Conservation (phyloP, 2,329 filamentous ascomycete species). For the Periconia sp. region DNA sequence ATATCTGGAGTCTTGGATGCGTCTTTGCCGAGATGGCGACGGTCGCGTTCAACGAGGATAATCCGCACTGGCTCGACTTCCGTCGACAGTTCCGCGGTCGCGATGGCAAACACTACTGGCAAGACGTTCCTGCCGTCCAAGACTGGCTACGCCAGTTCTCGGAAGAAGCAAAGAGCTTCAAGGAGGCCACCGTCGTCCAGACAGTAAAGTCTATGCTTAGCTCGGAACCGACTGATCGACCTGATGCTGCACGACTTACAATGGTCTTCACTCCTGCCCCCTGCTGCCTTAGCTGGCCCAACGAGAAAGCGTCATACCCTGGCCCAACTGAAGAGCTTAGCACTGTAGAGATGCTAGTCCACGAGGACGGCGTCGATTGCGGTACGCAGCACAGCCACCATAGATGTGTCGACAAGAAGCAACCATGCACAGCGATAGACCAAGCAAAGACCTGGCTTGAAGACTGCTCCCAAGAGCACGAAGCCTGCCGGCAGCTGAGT, state of each 20-base stretch:
- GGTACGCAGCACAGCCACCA: conserved; percentile 14
- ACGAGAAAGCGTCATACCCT: conserved; percentile 38
- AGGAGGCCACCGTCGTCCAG: conserved; percentile 30
- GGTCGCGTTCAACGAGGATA: conserved; percentile 28
- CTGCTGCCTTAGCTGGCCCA: conserved; percentile 46
- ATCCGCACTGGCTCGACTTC: conserved; percentile 31
- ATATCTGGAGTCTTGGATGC: conserved; percentile 96
- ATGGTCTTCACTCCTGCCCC: conserved; percentile 42
- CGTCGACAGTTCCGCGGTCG: conserved; percentile 36
- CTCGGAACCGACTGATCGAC: conserved; percentile 34
- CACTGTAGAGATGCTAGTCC: conserved; percentile 30
- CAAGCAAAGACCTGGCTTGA: conserved; percentile 37
- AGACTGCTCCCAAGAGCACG: conserved; percentile 34
- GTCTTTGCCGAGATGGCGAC: conserved; percentile 93
- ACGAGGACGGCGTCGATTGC: conserved; percentile 23
- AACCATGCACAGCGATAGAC: conserved; percentile 10
- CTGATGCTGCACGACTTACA: conserved; percentile 37
- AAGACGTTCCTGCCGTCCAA: conserved; percentile 39
- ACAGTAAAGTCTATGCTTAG: conserved; percentile 41
- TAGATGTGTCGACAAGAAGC: conserved; percentile 2
- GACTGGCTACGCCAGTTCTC: conserved; percentile 29
- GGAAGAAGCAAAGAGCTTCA: conserved; percentile 19
- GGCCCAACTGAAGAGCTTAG: conserved; percentile 38
- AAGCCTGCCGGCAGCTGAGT: conserved; percentile 25
- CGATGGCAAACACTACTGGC: conserved; percentile 43